phyloP scores from a whole-genome alignment of 768 basidiomycete species.

The Termitomyces sp. region DNA sequence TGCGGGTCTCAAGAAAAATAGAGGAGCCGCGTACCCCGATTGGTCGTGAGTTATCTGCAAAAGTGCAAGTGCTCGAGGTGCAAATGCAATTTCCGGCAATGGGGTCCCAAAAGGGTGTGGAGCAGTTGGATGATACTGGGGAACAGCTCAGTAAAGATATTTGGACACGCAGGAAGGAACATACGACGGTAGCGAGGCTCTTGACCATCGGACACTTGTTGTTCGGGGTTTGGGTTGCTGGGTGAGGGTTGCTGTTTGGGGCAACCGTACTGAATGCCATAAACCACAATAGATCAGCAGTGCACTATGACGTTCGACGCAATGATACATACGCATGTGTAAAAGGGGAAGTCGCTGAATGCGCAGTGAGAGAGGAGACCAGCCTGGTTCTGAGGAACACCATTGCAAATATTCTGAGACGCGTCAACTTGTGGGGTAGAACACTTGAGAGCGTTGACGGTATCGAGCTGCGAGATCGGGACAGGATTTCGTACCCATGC shows the following conservation, averaged over 20 bases:
- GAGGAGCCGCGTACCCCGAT: slow-evolving; percentile 47
- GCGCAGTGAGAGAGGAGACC: slow-evolving; percentile 57
- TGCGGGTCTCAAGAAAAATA: not conserved
- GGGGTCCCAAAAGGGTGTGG: slow-evolving; percentile 81
- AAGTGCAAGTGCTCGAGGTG: slow-evolving; percentile 47
- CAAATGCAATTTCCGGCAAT: slow-evolving; percentile 61
- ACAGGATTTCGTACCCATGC: slow-evolving; percentile 71
- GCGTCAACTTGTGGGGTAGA: slow-evolving; percentile 52
- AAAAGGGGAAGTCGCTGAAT: slow-evolving; percentile 76
- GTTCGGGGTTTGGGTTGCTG: slow-evolving; percentile 60
- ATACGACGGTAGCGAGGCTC: slow-evolving; percentile 49
- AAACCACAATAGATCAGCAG: not conserved
- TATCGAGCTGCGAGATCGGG: slow-evolving; percentile 52
- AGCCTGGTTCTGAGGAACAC: slow-evolving; percentile 61
- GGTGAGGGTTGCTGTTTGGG: slow-evolving; percentile 49
- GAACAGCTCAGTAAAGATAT: not conserved
- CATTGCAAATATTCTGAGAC: slow-evolving; percentile 63
- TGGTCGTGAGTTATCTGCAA: slow-evolving; percentile 55
- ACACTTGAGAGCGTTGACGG: slow-evolving; percentile 54
- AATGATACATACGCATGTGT: slow-evolving; percentile 54
- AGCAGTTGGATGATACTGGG: slow-evolving; percentile 66
- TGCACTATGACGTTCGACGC: not conserved
- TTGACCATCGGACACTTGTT: slow-evolving; percentile 40
- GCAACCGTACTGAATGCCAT: slow-evolving; percentile 61
- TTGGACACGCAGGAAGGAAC: not conserved